Evolutionary conservation across 257 asterid species (phyloP), one percentile per base, ranked within the genome.

Genomic region (Vinca minor): DNA sequence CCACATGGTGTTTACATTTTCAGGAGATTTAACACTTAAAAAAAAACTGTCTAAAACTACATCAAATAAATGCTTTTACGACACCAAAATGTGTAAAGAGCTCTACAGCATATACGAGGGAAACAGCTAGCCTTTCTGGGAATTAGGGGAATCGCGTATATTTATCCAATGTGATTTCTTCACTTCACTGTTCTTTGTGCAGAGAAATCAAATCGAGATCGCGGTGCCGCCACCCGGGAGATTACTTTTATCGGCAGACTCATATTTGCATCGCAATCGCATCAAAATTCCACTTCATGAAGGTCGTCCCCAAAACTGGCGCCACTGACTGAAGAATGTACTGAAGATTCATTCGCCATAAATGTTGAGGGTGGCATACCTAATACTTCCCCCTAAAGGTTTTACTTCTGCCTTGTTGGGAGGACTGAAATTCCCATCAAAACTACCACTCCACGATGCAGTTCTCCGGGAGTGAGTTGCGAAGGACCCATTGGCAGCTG

Each of bases 391-490:
- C n/a, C 93, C 89, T 0, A 82, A 71, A 54, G 86, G 85, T 73
- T 74, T 85, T 11, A 62, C 35, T 39, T 73, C 82, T 13, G 76
- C 52, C 55, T 20, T 59, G 8, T 53, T 44, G 46, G 80, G 73
- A 53, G 92, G 84, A 38, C 83, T 69, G 21, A 49, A 64, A 10
- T 84, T 63, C 59, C 70, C 84, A 32, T 81, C 77, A 13, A 85
- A 73, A 78, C 79, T 80, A 60, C 96, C 98, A 68, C 98, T 81
- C 98, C 98, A 93, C 1, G 98, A 89, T 46, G 88, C 94, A 8
- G 97, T 81, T 9, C 96, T 87, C 52, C 98, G 83, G 36, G 91
- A 79, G 48, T 65, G 66, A 38, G 62, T 41, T 35, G 84, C 36
- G 60, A 77, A 76, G 15, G 85, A 74, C 44, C 79, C 71, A 32